Base-by-base conservation (phyloP, 192 early-diverging fungal species). In the Gryganskiella cystojenkinii region DNA sequence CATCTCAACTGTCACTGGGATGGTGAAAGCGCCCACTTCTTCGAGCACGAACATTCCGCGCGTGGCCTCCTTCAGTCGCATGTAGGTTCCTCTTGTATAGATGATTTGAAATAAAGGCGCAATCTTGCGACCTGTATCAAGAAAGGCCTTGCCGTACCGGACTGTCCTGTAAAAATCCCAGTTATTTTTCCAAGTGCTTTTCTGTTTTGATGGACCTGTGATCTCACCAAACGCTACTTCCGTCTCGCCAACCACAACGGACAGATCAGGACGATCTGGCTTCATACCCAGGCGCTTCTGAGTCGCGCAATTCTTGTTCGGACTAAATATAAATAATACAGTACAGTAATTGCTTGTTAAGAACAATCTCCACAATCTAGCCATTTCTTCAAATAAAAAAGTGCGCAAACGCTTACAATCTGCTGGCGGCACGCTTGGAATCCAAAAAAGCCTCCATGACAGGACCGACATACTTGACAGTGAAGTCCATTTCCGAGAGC, bases 1-100 rank as follows among this genome's bases (percentile, higher is more conserved):
- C 58, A 60, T 46, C 58, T 60, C 58, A 60, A 46, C 58, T 45
- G 58, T 60, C 58, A 60, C 58, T 43, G 43, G 58, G 58, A 60
- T 60, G 42, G 43, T 60, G 57, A 59, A 59, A 25, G 57, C 57
- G 33, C 57, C 57, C 19, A 59, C 35, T 37, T 59, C 43, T 59
- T 59, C 57, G 57, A 59, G 57, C 31, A 59, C 35, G 40, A 59
- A 59, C 57, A 59, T 59, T 37, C 57, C 57, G 22, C 57, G 57
- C 31, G 57, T 59, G n/a, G 31, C 35, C 33, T 40, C 40, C 57
- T 33, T 59, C 33, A 59, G 57, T 33, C 57, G 42, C 43, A 59
- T 59, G 25, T 40, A 45, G 43, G 42, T 59, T 17, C 57, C 57
- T 33, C 44, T 44, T 13, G 31, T 59, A 44, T 45, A 59, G 40